phyloP scores from a whole-genome alignment of 768 basidiomycete species.

The Dioszegia aurantiaca region DNA sequence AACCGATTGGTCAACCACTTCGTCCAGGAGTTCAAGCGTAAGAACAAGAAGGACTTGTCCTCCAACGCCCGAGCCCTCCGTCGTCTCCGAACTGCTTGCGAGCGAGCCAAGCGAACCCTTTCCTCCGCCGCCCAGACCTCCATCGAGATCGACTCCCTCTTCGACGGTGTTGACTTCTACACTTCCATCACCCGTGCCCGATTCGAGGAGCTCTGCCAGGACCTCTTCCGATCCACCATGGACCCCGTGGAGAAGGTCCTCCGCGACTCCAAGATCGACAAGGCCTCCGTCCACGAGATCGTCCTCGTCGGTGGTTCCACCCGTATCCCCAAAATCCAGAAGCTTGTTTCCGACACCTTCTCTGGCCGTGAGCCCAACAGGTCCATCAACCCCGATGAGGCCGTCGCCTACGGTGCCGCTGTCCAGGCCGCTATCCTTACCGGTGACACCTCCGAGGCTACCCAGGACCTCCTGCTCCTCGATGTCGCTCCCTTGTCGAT shows the following conservation, averaged over 20 bases:
- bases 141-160: constrained; percentile 97
- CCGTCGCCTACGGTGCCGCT: constrained; percentile 97
- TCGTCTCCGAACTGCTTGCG: constrained; percentile 93
- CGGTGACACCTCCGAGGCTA: constrained; percentile 90
- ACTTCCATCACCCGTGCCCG: constrained; percentile 96
- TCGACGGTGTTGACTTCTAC: constrained; percentile 97
- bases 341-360: constrained; percentile 97
- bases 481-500: constrained; percentile 96
- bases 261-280: constrained; percentile 97
- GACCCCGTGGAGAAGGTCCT: constrained; percentile 91
- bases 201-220: constrained; percentile 57
- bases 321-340: constrained; percentile 98
- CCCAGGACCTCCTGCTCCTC: constrained; percentile 86
- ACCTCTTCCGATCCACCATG: constrained; percentile 54
- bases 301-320: constrained; percentile 65
- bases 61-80: constrained; percentile 95
- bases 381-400: constrained; percentile 96
- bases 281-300: constrained; percentile 81
- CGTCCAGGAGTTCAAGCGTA: constrained; percentile 84
- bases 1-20: constrained; percentile 88
- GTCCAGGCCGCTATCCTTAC: constrained; percentile 98
- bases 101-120: constrained; percentile 98
- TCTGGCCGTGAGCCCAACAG: constrained; percentile 94
- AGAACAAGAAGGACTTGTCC: constrained; percentile 87
- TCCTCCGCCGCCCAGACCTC: constrained; percentile 95